These are phyloP conservation scores for Colletotrichum spinosum DNA, from an alignment of 2,329 filamentous ascomycete species.

Conservation along the genomic window DNA sequence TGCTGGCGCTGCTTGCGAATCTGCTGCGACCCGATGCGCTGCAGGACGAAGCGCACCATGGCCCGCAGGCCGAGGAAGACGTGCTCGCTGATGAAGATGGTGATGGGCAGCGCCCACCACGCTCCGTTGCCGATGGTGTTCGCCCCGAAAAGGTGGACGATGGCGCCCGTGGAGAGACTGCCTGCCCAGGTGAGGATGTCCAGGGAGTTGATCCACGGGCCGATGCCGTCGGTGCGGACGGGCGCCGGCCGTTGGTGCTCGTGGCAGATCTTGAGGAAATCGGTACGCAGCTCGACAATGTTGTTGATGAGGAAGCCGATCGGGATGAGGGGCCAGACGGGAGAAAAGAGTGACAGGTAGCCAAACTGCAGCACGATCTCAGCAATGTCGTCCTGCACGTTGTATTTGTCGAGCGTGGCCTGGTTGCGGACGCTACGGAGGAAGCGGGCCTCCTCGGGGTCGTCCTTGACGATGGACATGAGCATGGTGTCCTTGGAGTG, in stretches of 20 bases:
- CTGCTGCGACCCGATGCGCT: conserved; percentile 53
- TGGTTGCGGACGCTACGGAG: conserved; percentile 74
- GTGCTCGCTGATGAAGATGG: conserved; percentile 80
- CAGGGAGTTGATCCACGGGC: conserved; percentile 77
- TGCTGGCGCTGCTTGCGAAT: conserved; percentile 54
- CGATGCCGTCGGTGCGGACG: conserved; percentile 77
- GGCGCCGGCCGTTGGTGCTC: conserved; percentile 79
- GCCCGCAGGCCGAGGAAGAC: conserved; percentile 72
- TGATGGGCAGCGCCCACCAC: conserved; percentile 75
- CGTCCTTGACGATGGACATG: conserved; percentile 63
- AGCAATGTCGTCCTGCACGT: conserved; percentile 78
- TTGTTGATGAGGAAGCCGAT: conserved; percentile 81
- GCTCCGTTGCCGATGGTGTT: conserved; percentile 66
- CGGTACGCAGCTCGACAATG: conserved; percentile 81
- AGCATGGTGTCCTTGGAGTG: conserved; percentile 56
- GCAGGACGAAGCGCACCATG: conserved; percentile 49
- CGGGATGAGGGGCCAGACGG: conserved; percentile 80
- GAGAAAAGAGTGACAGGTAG: conserved; percentile 78
- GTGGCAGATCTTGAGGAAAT: conserved; percentile 81
- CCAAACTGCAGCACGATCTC: conserved; percentile 82
- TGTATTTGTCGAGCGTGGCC: conserved; percentile 75
- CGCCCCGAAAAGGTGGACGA: conserved; percentile 77
- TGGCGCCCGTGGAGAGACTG: conserved; percentile 76
- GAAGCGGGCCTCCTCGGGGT: conserved; percentile 72
- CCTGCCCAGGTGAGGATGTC: conserved; percentile 79